Conservation (phyloP, 768 basidiomycete genomes). For the Boletus rufocinnamomeus region DNA sequence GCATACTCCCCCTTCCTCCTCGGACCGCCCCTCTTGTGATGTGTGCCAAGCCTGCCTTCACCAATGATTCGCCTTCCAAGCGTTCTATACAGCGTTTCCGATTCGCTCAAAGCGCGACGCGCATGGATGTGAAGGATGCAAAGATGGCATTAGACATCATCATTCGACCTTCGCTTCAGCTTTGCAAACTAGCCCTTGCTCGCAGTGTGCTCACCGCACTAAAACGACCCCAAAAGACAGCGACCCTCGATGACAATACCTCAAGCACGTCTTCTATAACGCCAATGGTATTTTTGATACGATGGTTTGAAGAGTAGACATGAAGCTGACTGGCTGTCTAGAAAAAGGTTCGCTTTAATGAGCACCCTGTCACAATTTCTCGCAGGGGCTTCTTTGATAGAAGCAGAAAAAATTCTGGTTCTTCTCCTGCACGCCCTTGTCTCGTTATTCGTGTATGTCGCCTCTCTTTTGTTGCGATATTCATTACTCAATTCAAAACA, state of each 20-base stretch:
- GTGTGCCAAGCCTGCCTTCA: conserved; percentile 10
- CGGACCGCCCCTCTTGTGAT: conserved; percentile 9
- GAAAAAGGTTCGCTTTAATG: conserved; percentile 33
- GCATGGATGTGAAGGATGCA: conserved; percentile 19
- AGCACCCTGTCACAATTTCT: conserved; percentile 28
- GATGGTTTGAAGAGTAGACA: neutral
- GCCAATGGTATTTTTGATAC: conserved; percentile 21
- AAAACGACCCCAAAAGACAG: conserved; percentile 14
- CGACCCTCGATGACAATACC: conserved; percentile 3
- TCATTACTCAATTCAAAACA: conserved; percentile 12
- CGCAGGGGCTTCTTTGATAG: conserved; percentile 21
- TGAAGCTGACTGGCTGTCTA: conserved; percentile 5
- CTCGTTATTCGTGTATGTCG: conserved; percentile 29
- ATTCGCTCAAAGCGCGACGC: conserved; percentile 16
- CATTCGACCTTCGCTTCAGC: conserved; percentile 24
- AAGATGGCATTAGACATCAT: conserved; percentile 23
- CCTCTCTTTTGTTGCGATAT: neutral
- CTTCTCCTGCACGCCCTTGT: conserved; percentile 31
- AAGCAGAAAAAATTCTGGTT: conserved; percentile 9
- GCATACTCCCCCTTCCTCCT: neutral
- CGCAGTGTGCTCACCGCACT: conserved; percentile 4
- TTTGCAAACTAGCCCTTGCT: conserved; percentile 22
- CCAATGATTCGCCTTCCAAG: conserved; percentile 10
- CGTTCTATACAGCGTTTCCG: conserved; percentile 11
- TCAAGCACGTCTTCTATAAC: conserved; percentile 11